Percentiles rank a stretch among this genome's conserved stretches.
Evolutionary conservation across 495 filamentous ascomycete genomes (phyloP).

Genomic region (Letharia columbiana): DNA sequence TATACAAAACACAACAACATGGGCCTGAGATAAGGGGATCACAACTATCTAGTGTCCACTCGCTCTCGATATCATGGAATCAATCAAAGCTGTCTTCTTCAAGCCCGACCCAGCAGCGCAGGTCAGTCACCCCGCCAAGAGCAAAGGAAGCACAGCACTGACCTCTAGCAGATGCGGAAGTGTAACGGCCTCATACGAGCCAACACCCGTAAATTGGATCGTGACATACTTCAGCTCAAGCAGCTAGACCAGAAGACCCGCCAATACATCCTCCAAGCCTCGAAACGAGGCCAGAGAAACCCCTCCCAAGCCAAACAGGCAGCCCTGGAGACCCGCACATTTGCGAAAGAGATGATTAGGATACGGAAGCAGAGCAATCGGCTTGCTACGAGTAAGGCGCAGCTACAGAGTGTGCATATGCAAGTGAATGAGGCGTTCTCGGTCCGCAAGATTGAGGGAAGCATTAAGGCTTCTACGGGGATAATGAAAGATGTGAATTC

Average conservation of each 20-base stretch:
- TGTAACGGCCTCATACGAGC: conserved; percentile 83
- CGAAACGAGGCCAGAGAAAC: conserved; percentile 69
- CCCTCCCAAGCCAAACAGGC: conserved; percentile 68
- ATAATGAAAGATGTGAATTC: conserved; percentile 97
- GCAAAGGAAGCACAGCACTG: neutral
- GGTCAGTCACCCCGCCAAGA: conserved; percentile 38
- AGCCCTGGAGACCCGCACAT: conserved; percentile 67
- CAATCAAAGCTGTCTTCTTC: conserved; percentile 77
- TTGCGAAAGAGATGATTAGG: conserved; percentile 79
- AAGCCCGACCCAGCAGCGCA: conserved; percentile 89
- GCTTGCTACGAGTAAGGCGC: conserved; percentile 77
- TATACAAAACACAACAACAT: conserved; percentile 1
- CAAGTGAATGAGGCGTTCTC: conserved; percentile 96
- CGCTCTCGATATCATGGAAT: conserved; percentile 57
- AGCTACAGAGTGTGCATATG: conserved; percentile 91
- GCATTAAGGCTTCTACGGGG: conserved; percentile 72
- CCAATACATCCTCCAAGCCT: conserved; percentile 69
- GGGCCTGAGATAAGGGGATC: neutral
- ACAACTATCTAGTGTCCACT: neutral
- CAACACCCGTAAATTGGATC: conserved; percentile 92
- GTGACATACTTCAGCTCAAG: conserved; percentile 73
- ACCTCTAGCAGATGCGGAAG: conserved; percentile 69
- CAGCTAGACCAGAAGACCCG: conserved; percentile 75
- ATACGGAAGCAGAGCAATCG: conserved; percentile 65
- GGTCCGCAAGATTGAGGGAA: conserved; percentile 92